Percentiles rank a stretch among this genome's conserved stretches.
Conservation (phyloP, 2,329 filamentous ascomycete species). For the Epichloe scottii region DNA sequence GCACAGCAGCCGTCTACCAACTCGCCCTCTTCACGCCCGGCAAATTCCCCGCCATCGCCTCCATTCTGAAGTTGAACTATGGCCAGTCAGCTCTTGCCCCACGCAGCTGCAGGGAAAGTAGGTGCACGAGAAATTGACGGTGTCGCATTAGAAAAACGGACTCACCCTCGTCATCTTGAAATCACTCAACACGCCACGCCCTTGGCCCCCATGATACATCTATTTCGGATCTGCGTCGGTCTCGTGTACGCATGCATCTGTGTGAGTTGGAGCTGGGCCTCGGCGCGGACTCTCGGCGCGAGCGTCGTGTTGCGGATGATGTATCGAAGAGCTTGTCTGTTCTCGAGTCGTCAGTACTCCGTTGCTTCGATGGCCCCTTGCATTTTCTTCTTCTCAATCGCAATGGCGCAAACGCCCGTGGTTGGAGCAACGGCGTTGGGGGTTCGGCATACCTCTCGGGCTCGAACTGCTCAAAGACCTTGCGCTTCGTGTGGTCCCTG, state of each 20-base stretch:
- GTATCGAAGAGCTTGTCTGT: conserved; percentile 83
- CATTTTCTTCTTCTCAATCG: too few relatives aligned
- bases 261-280: conserved; percentile 83
- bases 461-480: conserved; percentile 78
- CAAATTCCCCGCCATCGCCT: conserved; percentile 72
- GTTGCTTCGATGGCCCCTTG: background rate
- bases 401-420: background rate
- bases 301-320: conserved; percentile 88
- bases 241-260: conserved; percentile 96
- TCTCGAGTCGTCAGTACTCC: too few relatives aligned
- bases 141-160: conserved; percentile 8
- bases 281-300: conserved; percentile 66
- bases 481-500: conserved; percentile 93
- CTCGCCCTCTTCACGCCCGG: conserved; percentile 93
- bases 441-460: conserved; percentile 59
- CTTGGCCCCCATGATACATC: conserved; percentile 90
- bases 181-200: conserved; percentile 78
- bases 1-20: conserved; percentile 50
- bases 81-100: conserved; percentile 13
- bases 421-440: background rate
- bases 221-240: conserved; percentile 84
- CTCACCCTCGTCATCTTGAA: conserved; percentile 86
- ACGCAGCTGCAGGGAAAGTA: background rate
- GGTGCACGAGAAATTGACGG: background rate
- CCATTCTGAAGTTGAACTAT: conserved; percentile 85